Conservation (phyloP, 2,329 filamentous ascomycete genomes). For the Fusarium paranaense region DNA sequence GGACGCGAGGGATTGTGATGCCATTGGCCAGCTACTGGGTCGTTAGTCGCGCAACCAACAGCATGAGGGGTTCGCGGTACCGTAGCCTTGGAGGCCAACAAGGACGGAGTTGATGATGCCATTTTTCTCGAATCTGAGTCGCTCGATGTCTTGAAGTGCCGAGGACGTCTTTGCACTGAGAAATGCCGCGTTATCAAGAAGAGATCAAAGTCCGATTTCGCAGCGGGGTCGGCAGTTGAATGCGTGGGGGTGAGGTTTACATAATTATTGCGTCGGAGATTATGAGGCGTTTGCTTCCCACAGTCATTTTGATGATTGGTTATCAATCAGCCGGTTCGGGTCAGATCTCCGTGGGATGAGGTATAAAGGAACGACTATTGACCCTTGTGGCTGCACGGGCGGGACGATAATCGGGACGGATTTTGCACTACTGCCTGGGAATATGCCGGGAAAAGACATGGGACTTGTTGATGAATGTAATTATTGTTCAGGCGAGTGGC, state of each 20-base stretch:
- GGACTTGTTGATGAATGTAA: neutral
- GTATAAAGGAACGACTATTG: neutral
- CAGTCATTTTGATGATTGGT: neutral
- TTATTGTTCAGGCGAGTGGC: neutral
- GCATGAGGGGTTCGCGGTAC: neutral
- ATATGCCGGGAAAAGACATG: neutral
- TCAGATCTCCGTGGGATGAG: neutral
- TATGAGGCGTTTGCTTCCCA: neutral
- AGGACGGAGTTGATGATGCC: constrained; percentile 33
- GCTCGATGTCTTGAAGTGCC: neutral
- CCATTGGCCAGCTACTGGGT: constrained; percentile 69
- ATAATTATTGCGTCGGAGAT: constrained; percentile 4
- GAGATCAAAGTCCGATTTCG: neutral
- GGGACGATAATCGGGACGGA: neutral
- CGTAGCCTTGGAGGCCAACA: constrained; percentile 39
- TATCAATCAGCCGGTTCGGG: neutral
- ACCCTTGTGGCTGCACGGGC: neutral
- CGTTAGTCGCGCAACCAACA: neutral
- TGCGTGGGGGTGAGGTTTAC: neutral
- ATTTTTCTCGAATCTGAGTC: constrained; percentile 12
- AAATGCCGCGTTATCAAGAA: neutral
- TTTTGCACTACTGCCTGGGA: neutral
- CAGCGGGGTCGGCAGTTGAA: neutral
- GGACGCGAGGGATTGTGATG: constrained; percentile 75
- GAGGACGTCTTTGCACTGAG: neutral